phyloP scores from a whole-genome alignment of 768 basidiomycete genomes.

The Agaricus sinodeliciosus region DNA sequence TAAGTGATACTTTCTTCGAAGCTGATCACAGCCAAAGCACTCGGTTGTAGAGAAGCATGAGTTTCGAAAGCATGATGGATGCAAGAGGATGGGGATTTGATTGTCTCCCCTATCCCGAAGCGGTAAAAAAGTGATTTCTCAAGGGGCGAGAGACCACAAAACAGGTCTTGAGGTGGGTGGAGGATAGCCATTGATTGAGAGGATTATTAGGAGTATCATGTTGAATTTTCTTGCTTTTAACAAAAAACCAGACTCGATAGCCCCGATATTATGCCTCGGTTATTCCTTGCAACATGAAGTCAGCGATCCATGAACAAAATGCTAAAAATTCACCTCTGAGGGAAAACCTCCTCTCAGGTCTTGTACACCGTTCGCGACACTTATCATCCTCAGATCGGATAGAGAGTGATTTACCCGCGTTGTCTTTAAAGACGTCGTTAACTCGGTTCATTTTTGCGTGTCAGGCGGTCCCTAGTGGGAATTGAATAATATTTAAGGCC shows the following conservation, averaged over 20 bases:
- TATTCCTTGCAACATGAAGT: no score
- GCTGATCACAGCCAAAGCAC: constrained; percentile 44
- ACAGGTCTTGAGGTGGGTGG: constrained; percentile 15
- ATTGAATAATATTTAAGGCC: no score
- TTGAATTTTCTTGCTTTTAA: constrained; percentile 16
- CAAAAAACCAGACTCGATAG: background rate
- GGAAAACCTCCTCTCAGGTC: background rate
- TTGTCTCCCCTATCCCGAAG: constrained; percentile 36
- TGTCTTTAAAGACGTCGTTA: no score
- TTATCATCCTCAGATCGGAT: no score
- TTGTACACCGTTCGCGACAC: no score
- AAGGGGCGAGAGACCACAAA: constrained; percentile 28
- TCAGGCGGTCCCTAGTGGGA: no score
- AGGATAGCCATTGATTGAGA: constrained; percentile 18
- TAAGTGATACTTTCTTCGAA: constrained; percentile 42
- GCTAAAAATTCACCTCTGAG: constrained; percentile 7
- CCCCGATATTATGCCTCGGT: no score
- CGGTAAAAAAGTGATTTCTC: constrained; percentile 38
- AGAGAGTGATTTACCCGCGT: no score
- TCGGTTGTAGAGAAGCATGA: constrained; percentile 34
- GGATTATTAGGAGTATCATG: constrained; percentile 6
- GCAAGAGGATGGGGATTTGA: constrained; percentile 35
- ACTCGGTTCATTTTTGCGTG: no score
- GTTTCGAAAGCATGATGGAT: constrained; percentile 52
- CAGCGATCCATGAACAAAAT: no score